Evolutionary conservation across 208 protist genomes (phyloP), one percentile per base, ranked within the genome.

Genomic region (Leishmania mexicana): DNA sequence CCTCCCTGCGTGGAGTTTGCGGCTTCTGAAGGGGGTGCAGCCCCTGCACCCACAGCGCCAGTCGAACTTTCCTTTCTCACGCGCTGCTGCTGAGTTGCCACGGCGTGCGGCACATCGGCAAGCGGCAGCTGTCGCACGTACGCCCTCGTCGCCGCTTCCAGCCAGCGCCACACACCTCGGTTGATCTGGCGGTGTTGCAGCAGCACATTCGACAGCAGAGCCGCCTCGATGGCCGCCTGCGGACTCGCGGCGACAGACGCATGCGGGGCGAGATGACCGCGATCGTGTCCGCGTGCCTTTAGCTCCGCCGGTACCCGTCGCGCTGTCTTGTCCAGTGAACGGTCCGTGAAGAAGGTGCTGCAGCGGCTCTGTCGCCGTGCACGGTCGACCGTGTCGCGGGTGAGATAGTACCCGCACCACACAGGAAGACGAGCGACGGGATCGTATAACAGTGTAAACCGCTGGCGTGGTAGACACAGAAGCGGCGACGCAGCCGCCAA

Each of bases 251-350:
- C 88, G 11, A 94, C 90, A 4, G 90, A 89, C 8, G 90, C 92
- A 79, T 93, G 86, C 53, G 89, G 92, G 28, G 92, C 92, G n/a
- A 95, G 85, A 76, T 95, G 92, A 7, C 92, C 89, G 35, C 89
- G 87, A 58, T 95, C 90, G 84, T 85, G 88, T 38, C 80, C 76
- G 1, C 79, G 47, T 28, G 40, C 54, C 70, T 75, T 71, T 75
- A 91, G 31, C 75, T 91, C 82, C 0, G 40, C 42, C 19, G 82
- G 79, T 1, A 78, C 70, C 28, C 81, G 71, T 1, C 83, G 88
- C 49, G 51, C n/a, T 17, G 75, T 31, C 64, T 70, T 84, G 31
- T 79, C 79, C 11, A 94, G 70, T n/a, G 83, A 79, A 64, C 74
- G 86, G 70, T 94, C 91, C 1, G 83, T 81, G 74, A 88, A 89